Evolutionary conservation across 306 rosid species (phyloP).

Genomic region (Cucumis sativus): DNA sequence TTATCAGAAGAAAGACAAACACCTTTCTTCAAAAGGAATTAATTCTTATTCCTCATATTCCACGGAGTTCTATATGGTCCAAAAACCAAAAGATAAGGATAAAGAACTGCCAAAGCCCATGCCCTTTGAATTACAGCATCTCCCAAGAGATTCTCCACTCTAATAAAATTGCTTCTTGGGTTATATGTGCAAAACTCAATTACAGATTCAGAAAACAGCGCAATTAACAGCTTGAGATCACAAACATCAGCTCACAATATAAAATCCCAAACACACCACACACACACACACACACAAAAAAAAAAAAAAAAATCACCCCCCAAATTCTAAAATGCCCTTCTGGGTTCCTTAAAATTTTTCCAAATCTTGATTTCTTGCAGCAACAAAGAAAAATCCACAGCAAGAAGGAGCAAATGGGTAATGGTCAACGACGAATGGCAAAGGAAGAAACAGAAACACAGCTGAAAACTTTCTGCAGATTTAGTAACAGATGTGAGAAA

Average conservation of each 20-base stretch:
- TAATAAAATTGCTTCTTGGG: neutral
- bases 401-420: neutral
- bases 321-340: neutral
- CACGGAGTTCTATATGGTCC: neutral
- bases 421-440: slow-evolving; percentile 2
- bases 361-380: slow-evolving; percentile 16
- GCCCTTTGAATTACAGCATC: neutral
- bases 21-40: neutral
- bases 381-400: neutral
- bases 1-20: neutral
- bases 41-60: neutral
- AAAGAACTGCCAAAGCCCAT: neutral
- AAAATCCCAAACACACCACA: neutral
- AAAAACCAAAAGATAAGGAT: neutral
- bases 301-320: neutral
- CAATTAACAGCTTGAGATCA: neutral
- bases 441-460: neutral
- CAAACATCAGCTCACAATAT: neutral
- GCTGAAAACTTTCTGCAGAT: neutral
- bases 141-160: slow-evolving; percentile 3
- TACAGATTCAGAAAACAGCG: neutral
- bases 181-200: neutral
- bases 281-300: neutral
- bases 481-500: neutral
- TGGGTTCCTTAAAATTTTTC: slow-evolving; percentile 4